These are phyloP conservation scores for Sorghum bicolor DNA, from an alignment of 176 grass and related monocot genomes.

Conservation along the genomic window DNA sequence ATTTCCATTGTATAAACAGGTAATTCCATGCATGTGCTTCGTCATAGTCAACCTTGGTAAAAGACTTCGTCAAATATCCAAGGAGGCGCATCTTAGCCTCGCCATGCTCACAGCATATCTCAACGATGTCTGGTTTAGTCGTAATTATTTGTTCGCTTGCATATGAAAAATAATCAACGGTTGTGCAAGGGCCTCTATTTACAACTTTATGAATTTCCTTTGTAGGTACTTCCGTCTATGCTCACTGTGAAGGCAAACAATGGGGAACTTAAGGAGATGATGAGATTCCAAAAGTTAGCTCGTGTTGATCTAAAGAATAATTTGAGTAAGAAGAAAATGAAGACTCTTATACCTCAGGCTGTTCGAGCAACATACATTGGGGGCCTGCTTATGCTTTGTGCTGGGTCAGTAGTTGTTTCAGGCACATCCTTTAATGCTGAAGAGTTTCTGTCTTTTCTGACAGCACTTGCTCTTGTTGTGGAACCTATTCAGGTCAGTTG, in stretches of 20 bases:
- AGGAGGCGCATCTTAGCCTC: slow-evolving; percentile 44
- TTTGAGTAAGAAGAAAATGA: slow-evolving; percentile 77
- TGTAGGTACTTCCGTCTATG: slow-evolving; percentile 71
- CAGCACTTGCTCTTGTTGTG: slow-evolving; percentile 61
- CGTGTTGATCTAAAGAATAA: slow-evolving; percentile 45
- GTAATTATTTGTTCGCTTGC: not conserved
- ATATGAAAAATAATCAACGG: not conserved
- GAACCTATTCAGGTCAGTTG: slow-evolving; percentile 67
- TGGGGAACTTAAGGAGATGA: slow-evolving; percentile 67
- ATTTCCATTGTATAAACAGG: slow-evolving; percentile 38
- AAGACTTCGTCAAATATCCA: slow-evolving; percentile 60
- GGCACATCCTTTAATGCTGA: slow-evolving; percentile 47
- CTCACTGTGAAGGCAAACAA: slow-evolving; percentile 72
- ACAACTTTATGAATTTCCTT: slow-evolving; percentile 10
- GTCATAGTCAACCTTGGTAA: slow-evolving; percentile 55
- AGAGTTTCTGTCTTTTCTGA: slow-evolving; percentile 61
- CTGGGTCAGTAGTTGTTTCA: slow-evolving; percentile 53
- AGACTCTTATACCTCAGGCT: slow-evolving; percentile 64
- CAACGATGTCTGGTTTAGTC: slow-evolving; percentile 58
- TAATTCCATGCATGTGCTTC: slow-evolving; percentile 55
- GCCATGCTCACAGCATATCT: slow-evolving; percentile 68
- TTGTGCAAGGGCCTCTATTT: not conserved
- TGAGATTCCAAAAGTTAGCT: slow-evolving; percentile 57
- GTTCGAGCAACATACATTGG: slow-evolving; percentile 61
- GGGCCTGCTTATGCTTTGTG: slow-evolving; percentile 57